Conservation (phyloP, 805 yeast species). For the Pichia kluyveri region DNA sequence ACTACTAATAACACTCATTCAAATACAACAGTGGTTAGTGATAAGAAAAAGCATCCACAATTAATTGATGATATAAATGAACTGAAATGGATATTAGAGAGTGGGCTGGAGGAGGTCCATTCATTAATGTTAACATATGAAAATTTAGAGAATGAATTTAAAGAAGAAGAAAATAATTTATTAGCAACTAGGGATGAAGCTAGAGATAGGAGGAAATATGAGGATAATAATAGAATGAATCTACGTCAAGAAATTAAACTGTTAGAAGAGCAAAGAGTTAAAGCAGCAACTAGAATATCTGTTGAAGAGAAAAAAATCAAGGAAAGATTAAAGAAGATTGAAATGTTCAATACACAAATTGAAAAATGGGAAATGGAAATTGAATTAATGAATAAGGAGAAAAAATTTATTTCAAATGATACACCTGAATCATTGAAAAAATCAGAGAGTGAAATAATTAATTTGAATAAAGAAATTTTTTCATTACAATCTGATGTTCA, state of each 20-base stretch:
- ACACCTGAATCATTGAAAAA: slow-evolving; percentile 15
- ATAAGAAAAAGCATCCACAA: slow-evolving; percentile 20
- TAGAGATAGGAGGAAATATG: slow-evolving; percentile 31
- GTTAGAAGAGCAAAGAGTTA: slow-evolving; percentile 32
- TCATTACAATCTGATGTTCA: slow-evolving; percentile 21
- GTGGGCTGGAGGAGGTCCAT: slow-evolving; percentile 33
- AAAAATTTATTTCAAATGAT: slow-evolving; percentile 1
- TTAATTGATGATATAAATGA: slow-evolving; percentile 33
- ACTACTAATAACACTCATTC: slow-evolving; percentile 1
- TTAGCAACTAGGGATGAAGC: slow-evolving; percentile 28
- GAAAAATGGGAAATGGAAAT: slow-evolving; percentile 25
- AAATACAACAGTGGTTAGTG: slow-evolving; percentile 8
- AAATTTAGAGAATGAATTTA: slow-evolving; percentile 27
- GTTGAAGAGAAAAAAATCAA: slow-evolving; percentile 25
- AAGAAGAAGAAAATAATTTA: slow-evolving; percentile 30
- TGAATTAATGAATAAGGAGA: slow-evolving; percentile 16
- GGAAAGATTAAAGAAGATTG: slow-evolving; percentile 23
- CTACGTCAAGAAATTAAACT: slow-evolving; percentile 32
- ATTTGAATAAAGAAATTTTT: slow-evolving; percentile 21
- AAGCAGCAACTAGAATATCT: slow-evolving; percentile 27
- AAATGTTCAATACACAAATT: slow-evolving; percentile 27
- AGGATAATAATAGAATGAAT: slow-evolving; percentile 32
- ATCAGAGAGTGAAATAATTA: slow-evolving; percentile 16
- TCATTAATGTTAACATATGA: slow-evolving; percentile 26
- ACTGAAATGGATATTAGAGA: slow-evolving; percentile 31